Evolutionary conservation across 345 rosid genomes (phyloP), one percentile per base, ranked within the genome.

Genomic region (Salix caprea): DNA sequence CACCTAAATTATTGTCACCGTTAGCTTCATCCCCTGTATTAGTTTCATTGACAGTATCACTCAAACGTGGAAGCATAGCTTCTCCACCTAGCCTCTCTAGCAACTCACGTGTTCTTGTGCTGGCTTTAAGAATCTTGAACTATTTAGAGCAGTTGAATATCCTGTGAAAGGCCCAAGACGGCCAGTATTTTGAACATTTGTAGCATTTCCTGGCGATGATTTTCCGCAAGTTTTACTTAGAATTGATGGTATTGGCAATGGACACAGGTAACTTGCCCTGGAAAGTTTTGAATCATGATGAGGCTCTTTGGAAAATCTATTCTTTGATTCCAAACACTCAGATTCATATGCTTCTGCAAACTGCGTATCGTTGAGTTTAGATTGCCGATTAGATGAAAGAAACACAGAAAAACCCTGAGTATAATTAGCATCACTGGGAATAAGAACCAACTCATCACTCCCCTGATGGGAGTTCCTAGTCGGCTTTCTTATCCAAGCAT

Each of bases 161-260:
- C 96, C 96, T 0, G 89, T 91, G 80, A 91, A 91, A 0, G 96
- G 96, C 37, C 93, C 96, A 7, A 91, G 91, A 70, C 91, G 93
- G 15, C 89, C 90, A 0, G 84, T 69, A 9, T 76, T 82, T 54
- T 83, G 75, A 26, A 56, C 42, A 68, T 46, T 32, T 30, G 69
- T 65, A 37, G 88, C 76, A 14, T 82, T 44, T 37, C 82, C 89
- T 3, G 28, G 74, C 0, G 78, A 65, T 26, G 85, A 71, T 60
- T 87, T 87, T 61, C 85, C 85, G 18, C 74, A 39, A 62, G 56
- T 39, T 77, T 74, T 85, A 67, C 80, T 66, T 39, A 34, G 44
- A 18, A 75, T 64, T 18, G 81, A 76, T n/a, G 85, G 76, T 65
- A 73, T 88, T n/a, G 71, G 28, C 13, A 84, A 71, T 44, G 82